These are phyloP conservation scores for Picea engelmannii DNA, from an alignment of 83 land plant genomes.

Conservation along the genomic window DNA sequence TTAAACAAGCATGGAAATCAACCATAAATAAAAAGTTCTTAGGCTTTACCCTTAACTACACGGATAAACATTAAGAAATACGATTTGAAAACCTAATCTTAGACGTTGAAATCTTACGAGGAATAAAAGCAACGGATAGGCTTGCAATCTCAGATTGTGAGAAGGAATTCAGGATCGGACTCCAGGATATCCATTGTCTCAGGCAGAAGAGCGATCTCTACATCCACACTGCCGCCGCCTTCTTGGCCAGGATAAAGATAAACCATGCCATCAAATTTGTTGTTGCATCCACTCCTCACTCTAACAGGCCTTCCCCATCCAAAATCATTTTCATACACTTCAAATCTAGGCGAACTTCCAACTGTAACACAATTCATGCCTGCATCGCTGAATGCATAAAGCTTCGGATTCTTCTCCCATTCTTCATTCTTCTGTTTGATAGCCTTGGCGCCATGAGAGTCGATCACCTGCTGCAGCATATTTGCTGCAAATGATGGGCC, in stretches of 20 bases:
- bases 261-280: constrained; percentile 72
- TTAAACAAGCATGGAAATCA: too few relatives aligned
- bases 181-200: constrained; percentile 47
- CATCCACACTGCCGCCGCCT: constrained; percentile 54
- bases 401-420: constrained; percentile 53
- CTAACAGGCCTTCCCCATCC: constrained; percentile 53
- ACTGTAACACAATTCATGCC: constrained; percentile 64
- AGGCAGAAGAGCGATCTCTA: constrained; percentile 48
- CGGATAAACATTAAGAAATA: too few relatives aligned
- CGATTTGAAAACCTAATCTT: too few relatives aligned
- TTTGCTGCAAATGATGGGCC: constrained; percentile 44
- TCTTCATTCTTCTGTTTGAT: constrained; percentile 35
- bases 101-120: too few relatives aligned
- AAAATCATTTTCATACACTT: constrained; percentile 69
- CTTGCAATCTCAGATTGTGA: background rate
- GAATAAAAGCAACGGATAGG: too few relatives aligned
- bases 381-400: constrained; percentile 57
- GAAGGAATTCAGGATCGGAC: constrained; percentile 46
- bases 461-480: constrained; percentile 19
- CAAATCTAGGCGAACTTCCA: constrained; percentile 75
- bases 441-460: constrained; percentile 20
- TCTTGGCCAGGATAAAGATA: constrained; percentile 6
- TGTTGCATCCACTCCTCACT: constrained; percentile 29
- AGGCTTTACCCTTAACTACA: too few relatives aligned
- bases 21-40: too few relatives aligned